Percentiles rank a stretch among this genome's conserved stretches.
Conservation (phyloP, 2,329 filamentous ascomycete species). For the Diplodia sapinea region DNA sequence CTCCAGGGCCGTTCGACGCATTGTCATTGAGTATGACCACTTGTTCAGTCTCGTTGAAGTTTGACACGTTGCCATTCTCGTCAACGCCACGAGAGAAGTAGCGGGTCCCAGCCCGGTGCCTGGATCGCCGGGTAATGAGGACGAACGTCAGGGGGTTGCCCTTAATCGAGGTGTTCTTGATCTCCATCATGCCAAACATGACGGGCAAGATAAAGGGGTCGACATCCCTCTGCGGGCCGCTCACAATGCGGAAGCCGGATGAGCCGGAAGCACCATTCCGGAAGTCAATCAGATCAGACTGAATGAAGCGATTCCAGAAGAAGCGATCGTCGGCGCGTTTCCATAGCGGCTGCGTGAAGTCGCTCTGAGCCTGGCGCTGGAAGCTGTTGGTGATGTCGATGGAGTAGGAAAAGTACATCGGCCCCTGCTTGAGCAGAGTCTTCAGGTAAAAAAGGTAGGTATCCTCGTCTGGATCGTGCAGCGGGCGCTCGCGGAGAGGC, state of each 20-base stretch:
- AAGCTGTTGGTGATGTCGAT: conserved; percentile 96
- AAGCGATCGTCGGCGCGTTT: conserved; percentile 93
- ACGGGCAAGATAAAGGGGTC: conserved; percentile 95
- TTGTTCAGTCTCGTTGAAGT: conserved; percentile 99
- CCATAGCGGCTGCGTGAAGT: conserved; percentile 79
- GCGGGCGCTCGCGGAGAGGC: conserved; percentile 86
- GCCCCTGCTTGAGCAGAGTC: conserved; percentile 77
- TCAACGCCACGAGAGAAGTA: conserved; percentile 96
- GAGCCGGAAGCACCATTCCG: conserved; percentile 63
- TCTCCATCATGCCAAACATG: conserved; percentile 95
- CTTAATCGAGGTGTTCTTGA: conserved; percentile 85
- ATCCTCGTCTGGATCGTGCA: conserved; percentile 94
- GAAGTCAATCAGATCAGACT: conserved; percentile 90
- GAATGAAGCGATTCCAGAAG: conserved; percentile 97
- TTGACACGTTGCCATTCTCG: conserved; percentile 92
- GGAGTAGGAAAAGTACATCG: conserved; percentile 98
- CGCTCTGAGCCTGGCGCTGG: conserved; percentile 84
- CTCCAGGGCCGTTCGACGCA: conserved; percentile 71
- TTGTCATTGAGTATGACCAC: conserved; percentile 86
- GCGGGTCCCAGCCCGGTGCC: conserved; percentile 86
- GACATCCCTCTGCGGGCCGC: conserved; percentile 72
- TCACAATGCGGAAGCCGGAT: conserved; percentile 62
- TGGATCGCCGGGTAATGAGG: conserved; percentile 86
- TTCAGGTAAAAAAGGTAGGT: conserved; percentile 84
- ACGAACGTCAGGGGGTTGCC: conserved; percentile 81